Conservation (phyloP, 805 yeast species). For the Sugiyamaella chiloensis region DNA sequence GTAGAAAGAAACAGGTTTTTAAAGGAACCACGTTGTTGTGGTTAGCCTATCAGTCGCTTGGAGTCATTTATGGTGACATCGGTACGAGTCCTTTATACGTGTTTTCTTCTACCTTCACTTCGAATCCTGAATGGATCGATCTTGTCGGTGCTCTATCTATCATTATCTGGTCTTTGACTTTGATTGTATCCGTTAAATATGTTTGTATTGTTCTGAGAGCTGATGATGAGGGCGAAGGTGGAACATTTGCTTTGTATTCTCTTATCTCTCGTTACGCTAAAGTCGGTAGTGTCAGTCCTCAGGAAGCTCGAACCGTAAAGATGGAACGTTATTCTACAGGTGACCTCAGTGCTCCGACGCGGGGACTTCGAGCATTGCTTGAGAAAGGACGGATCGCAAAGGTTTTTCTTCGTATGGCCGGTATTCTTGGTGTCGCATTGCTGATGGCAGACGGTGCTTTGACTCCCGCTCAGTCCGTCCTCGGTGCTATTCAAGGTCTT, state of each 20-base stretch:
- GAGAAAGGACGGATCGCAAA: slow-evolving; percentile 35
- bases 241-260: slow-evolving; percentile 61
- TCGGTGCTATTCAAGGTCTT: slow-evolving; percentile 56
- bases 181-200: slow-evolving; percentile 53
- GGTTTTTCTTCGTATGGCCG: slow-evolving; percentile 31
- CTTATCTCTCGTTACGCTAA: slow-evolving; percentile 50
- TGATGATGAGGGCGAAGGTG: slow-evolving; percentile 60
- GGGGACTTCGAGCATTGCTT: slow-evolving; percentile 19
- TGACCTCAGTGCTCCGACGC: slow-evolving; percentile 8
- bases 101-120: slow-evolving; percentile 38
- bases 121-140: slow-evolving; percentile 38
- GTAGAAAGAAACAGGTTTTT: slow-evolving; percentile 9
- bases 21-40: slow-evolving; percentile 10
- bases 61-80: slow-evolving; percentile 63
- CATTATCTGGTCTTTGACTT: slow-evolving; percentile 53
- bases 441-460: slow-evolving; percentile 59
- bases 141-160: slow-evolving; percentile 51
- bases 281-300: slow-evolving; percentile 24
- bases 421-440: slow-evolving; percentile 55
- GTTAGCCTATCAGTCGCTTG: slow-evolving; percentile 47
- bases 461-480: slow-evolving; percentile 62
- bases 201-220: slow-evolving; percentile 50
- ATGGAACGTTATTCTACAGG: slow-evolving; percentile 11
- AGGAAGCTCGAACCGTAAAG: slow-evolving; percentile 4
- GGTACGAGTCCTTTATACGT: slow-evolving; percentile 61